Conservation (phyloP, 2,329 filamentous ascomycete genomes). For the Alternaria ventricosa region DNA sequence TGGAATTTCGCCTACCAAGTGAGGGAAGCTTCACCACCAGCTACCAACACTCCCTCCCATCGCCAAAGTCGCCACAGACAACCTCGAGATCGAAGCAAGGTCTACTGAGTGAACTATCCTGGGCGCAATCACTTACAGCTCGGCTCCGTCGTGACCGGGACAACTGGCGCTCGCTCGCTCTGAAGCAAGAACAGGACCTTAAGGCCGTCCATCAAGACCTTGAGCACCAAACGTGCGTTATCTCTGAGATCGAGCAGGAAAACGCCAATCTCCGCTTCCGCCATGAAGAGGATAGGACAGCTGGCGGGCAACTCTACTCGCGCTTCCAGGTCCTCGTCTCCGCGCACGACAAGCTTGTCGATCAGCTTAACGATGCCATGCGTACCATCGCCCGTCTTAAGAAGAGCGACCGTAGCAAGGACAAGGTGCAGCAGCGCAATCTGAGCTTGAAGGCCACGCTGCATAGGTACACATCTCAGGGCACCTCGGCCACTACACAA, state of each 20-base stretch:
- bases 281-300: conserved; percentile 1
- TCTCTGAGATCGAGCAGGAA: neutral
- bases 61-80: neutral
- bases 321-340: neutral
- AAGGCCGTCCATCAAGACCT: neutral
- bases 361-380: conserved; percentile 8
- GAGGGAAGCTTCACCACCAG: neutral
- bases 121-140: conserved; percentile 1
- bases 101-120: conserved; percentile 3
- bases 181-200: conserved; percentile 6
- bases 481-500: neutral
- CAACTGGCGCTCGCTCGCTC: conserved; percentile 6
- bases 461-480: neutral
- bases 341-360: conserved; percentile 12
- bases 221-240: neutral
- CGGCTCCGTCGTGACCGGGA: conserved; percentile 13
- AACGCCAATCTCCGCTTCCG: neutral
- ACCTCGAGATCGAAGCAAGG: neutral
- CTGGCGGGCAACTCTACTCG: neutral
- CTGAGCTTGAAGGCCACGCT: conserved; percentile 18
- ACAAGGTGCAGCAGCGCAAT: conserved; percentile 23
- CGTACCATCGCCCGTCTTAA: conserved; percentile 10
- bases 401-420: conserved; percentile 25
- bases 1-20: neutral
- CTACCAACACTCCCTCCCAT: neutral